phyloP scores from a whole-genome alignment of 306 rosid genomes.

The Rubus idaeus region DNA sequence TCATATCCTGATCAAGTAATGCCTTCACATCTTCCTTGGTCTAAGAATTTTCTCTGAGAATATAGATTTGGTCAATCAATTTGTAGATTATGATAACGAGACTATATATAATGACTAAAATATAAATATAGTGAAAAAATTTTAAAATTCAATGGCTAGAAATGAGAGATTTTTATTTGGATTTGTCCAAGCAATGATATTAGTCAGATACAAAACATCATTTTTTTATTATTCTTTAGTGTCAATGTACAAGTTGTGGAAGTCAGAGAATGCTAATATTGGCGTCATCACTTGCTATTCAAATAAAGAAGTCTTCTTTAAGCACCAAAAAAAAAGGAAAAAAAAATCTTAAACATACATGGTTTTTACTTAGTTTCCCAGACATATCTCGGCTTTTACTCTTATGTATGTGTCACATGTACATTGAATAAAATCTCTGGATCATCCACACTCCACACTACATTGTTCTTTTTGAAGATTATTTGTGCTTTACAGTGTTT shows the following conservation, averaged over 20 bases:
- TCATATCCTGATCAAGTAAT: slow-evolving; percentile 4
- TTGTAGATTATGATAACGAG: not conserved
- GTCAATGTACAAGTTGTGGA: not conserved
- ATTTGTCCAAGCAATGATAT: not conserved
- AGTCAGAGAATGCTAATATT: not conserved
- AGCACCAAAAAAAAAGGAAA: not conserved
- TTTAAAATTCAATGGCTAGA: not conserved
- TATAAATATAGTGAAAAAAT: not conserved
- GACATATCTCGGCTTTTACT: not conserved
- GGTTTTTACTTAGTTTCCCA: not conserved
- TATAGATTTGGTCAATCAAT: not conserved
- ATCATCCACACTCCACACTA: slow-evolving; percentile 1
- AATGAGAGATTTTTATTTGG: not conserved
- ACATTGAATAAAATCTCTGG: not conserved
- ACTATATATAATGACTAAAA: not conserved
- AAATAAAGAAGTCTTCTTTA: not conserved
- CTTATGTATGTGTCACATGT: not conserved
- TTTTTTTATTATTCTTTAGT: not conserved
- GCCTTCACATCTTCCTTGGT: not conserved
- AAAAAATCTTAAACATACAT: not conserved
- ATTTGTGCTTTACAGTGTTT: slow-evolving; percentile 12
- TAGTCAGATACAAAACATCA: not conserved
- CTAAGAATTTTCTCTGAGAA: not conserved
- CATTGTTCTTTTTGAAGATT: slow-evolving; percentile 4
- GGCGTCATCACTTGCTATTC: not conserved